Conservation (phyloP, 257 asterid species). For the Parsonsia alboflavescens region DNA sequence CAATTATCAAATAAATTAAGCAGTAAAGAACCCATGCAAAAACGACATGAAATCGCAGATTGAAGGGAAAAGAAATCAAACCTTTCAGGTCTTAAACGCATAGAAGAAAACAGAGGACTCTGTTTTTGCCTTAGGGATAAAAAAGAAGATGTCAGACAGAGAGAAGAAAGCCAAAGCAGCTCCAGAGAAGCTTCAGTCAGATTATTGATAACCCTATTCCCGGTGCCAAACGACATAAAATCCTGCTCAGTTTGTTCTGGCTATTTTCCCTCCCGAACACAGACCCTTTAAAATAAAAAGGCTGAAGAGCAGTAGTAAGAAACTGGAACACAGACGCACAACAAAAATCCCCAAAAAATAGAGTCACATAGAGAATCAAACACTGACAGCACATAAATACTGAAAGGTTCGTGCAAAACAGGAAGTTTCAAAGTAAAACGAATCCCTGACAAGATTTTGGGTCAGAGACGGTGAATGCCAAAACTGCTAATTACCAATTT, state of each 20-base stretch:
- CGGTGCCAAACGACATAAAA: conserved; percentile 19
- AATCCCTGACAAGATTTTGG: background rate
- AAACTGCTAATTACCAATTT: background rate
- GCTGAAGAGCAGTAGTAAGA: background rate
- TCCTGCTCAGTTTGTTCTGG: background rate
- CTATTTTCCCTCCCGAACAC: background rate
- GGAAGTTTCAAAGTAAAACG: background rate
- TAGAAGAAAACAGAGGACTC: conserved; percentile 19
- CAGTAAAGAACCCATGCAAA: background rate
- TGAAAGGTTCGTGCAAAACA: background rate
- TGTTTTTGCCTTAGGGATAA: background rate
- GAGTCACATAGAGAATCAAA: background rate
- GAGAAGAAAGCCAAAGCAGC: conserved; percentile 7
- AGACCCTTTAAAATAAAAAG: background rate
- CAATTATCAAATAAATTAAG: background rate
- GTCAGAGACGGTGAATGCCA: background rate
- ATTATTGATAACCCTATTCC: conserved; percentile 5
- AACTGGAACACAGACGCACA: background rate
- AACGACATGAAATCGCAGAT: background rate
- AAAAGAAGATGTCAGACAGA: background rate
- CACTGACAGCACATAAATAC: background rate
- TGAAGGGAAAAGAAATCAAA: conserved; percentile 14
- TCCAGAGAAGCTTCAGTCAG: conserved; percentile 14
- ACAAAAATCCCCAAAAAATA: background rate
- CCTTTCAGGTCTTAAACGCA: conserved; percentile 29